Base-by-base conservation (phyloP, 1,284 basidiomycete species). In the Mrakiaceae sp. region DNA sequence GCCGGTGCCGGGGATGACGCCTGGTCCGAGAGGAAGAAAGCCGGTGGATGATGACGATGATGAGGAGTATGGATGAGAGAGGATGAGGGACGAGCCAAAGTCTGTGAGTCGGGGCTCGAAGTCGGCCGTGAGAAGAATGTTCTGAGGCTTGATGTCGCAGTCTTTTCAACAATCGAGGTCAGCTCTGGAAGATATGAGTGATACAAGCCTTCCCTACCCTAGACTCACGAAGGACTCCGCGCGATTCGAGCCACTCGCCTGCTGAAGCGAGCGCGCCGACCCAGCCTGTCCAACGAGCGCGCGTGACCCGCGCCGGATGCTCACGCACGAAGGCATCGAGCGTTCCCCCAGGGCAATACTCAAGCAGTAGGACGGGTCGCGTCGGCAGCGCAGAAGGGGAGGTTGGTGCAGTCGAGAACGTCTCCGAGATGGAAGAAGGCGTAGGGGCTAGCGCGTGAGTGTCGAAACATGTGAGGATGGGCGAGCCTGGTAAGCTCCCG, bases 11-110 rank as follows among this genome's bases (percentile, higher is more conserved):
- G 77, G 69, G 9, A 76, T 75, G 68, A 78, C 77, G 27, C 12
- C 49, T 3, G 27, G 27, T 43, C 42, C 3, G 10, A 39, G 40
- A 39, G 12, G 12, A 10, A 40, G 42, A 52, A 39, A 43, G 74
- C 74, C 0, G 78, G 78, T 43, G 72, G 73, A 59, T 76, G 65
- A 46, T 66, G 57, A 27, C 16, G 44, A 16, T n/a, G 55, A 3
- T 43, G 57, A 44, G 14, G 57, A 44, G 57, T 10, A 73, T 48
- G 70, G 64, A 1, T 75, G 72, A 16, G 75, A 71, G 47, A 79
- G 72, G 60, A 79, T 73, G 14, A 80, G 70, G 5, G 78, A 76
- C 39, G 76, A 78, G 61, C 78, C 78, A 68, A 79, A 80, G 69
- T 81, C 80, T 42, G 76, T 76, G 14, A 81, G 70, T 3, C 76